Evolutionary conservation across 2,329 filamentous ascomycete genomes (phyloP).

Genomic region (Colletotrichum lindemuthianum): DNA sequence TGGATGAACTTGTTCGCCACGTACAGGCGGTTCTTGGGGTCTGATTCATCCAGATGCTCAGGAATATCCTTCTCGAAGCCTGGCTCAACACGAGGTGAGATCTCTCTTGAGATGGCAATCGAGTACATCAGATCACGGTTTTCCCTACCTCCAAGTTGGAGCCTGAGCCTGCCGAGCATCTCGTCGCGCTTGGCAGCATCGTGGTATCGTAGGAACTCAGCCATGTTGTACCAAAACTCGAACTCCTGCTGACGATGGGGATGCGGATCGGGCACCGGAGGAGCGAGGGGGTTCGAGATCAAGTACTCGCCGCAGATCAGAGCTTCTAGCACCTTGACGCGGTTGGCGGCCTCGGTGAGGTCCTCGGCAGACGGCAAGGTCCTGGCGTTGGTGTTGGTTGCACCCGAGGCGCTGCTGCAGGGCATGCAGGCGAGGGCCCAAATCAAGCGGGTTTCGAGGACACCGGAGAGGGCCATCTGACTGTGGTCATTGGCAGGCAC

Average conservation of each 20-base stretch:
- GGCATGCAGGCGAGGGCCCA: constrained; percentile 67
- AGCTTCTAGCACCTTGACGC: constrained; percentile 80
- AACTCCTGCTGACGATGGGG: constrained; percentile 70
- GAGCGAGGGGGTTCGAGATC: constrained; percentile 63
- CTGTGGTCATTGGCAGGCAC: constrained; percentile 60
- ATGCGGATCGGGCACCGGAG: constrained; percentile 60
- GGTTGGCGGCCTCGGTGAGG: constrained; percentile 70
- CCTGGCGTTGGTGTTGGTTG: constrained; percentile 47
- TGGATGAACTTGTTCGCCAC: constrained; percentile 77
- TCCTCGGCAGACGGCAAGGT: constrained; percentile 65
- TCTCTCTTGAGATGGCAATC: constrained; percentile 80
- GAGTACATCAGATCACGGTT: constrained; percentile 93
- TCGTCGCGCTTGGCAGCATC: constrained; percentile 71
- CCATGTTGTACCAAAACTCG: constrained; percentile 85
- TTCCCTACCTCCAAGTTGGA: constrained; percentile 80
- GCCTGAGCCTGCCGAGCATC: constrained; percentile 72
- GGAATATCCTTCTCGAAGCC: constrained; percentile 66
- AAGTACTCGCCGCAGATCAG: constrained; percentile 79
- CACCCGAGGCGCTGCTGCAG: constrained; percentile 48
- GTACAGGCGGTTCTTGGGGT: constrained; percentile 72
- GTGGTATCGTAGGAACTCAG: constrained; percentile 70
- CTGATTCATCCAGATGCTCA: constrained; percentile 72
- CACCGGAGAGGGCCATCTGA: constrained; percentile 63
- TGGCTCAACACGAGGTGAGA: constrained; percentile 72
- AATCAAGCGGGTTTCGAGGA: constrained; percentile 67